Base-by-base conservation (phyloP, 202 grass and related monocot species). In the Panicum hallii region DNA sequence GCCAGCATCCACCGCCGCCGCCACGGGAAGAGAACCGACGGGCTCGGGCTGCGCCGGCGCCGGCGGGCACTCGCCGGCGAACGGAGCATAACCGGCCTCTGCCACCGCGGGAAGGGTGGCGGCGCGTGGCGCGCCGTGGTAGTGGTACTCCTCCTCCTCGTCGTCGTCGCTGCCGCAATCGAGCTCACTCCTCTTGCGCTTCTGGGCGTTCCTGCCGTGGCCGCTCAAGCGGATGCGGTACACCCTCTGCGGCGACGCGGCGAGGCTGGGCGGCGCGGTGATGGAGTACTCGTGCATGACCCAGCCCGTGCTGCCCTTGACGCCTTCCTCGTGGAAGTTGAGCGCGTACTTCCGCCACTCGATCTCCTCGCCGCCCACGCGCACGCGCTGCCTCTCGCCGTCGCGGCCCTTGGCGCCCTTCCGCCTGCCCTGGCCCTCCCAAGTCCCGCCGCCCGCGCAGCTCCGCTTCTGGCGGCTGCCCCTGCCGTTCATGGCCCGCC, bases 231-330 rank as follows among this genome's bases (percentile, higher is more conserved):
- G 23, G 47, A 84, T 66, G 80, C 74, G 67, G 28, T 73, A 88
- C 8, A 83, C 57, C 58, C 73, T 83, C 6, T 66, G 0, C 9
- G 23, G 20, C 36, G 57, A 79, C 19, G 7, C 30, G 2, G 63
- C 54, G 10, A 87, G 63, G 8, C 63, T 44, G 6, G 11, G 12
- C 2, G 74, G 73, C 3, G 55, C 0, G 3, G 56, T 79, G 17
- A 85, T 14, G 6, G 23, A 30, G 63, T 77, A 85, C 73, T 78
- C 83, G 17, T 85, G 83, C 83, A 85, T 77, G 11, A 85, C 83
- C 83, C 74, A 85, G 0, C 74, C 83, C 20, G 83, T 62, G 55
- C 75, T 79, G 8, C 75, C 66, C 43, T 14, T 42, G 44, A 42
- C 30, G 1, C 5, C 83, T 5, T 41, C 14, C 54, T 38, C 65